Evolutionary conservation across 345 rosid species (phyloP).

Genomic region (Erucastrum elatum): DNA sequence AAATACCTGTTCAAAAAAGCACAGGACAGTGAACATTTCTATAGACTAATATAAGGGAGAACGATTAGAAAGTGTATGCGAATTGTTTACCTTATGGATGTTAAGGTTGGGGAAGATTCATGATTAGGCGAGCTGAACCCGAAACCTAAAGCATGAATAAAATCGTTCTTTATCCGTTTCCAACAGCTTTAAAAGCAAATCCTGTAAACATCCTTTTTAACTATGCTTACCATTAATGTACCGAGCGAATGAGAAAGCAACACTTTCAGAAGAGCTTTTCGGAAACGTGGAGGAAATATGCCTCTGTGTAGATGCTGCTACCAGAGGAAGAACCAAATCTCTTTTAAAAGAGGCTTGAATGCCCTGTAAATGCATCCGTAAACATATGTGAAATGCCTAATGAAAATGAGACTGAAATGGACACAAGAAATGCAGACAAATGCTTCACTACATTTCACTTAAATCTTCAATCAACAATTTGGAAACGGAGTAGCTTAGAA

Average conservation of each 20-base stretch:
- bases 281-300: conserved; percentile 30
- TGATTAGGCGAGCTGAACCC: conserved; percentile 18
- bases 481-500: background rate
- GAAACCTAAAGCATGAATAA: conserved; percentile 18
- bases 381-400: conserved; percentile 8
- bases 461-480: background rate
- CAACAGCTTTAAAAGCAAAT: background rate
- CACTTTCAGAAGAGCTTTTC: conserved; percentile 26
- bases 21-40: conserved; percentile 2
- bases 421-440: background rate
- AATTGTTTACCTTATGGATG: conserved; percentile 34
- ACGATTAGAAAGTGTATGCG: background rate
- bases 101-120: conserved; percentile 11
- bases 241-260: conserved; percentile 34
- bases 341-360: conserved; percentile 44
- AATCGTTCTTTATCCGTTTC: background rate
- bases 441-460: background rate
- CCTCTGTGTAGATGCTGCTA: conserved; percentile 31
- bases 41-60: background rate
- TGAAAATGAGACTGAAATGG: background rate
- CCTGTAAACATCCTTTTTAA: conserved; percentile 3
- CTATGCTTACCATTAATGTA: conserved; percentile 41
- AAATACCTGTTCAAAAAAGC: conserved; percentile 50
- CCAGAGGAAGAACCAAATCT: conserved; percentile 41
- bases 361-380: conserved; percentile 43